A percentile compares a stretch with the other conserved stretches of the same genome.
phyloP scores from a whole-genome alignment of 306 rosid species.

The Quercus dentata region DNA sequence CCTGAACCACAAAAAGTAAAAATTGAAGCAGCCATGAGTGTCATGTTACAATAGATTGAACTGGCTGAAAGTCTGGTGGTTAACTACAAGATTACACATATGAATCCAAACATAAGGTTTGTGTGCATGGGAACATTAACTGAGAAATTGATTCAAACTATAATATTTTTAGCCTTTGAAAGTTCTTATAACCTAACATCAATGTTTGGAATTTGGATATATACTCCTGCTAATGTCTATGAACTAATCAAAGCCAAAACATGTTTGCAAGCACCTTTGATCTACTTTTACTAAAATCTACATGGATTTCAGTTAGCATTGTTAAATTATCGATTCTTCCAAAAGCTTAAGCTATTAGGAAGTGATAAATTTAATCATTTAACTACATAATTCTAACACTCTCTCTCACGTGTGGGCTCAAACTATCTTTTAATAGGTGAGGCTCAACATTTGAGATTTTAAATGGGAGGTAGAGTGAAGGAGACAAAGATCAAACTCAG shows the following conservation, averaged over 20 bases:
- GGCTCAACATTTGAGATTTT: no score
- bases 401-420: no score
- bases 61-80: not conserved
- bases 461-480: no score
- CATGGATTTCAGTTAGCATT: not conserved
- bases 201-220: not conserved
- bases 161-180: not conserved
- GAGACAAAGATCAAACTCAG: no score
- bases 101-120: constrained; percentile 8
- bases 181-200: not conserved
- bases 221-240: not conserved
- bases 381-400: no score
- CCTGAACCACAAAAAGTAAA: not conserved
- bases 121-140: not conserved
- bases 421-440: no score
- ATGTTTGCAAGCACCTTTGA: not conserved
- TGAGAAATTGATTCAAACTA: no score
- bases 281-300: not conserved
- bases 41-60: not conserved
- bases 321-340: no score
- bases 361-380: no score
- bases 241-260: not conserved
- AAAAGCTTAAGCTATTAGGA: no score
- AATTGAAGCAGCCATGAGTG: constrained; percentile 13
- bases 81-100: constrained; percentile 1